A percentile compares a stretch with the other conserved stretches of the same genome.
Conservation (phyloP, 768 basidiomycete genomes). For the Tricholoma sp. region DNA sequence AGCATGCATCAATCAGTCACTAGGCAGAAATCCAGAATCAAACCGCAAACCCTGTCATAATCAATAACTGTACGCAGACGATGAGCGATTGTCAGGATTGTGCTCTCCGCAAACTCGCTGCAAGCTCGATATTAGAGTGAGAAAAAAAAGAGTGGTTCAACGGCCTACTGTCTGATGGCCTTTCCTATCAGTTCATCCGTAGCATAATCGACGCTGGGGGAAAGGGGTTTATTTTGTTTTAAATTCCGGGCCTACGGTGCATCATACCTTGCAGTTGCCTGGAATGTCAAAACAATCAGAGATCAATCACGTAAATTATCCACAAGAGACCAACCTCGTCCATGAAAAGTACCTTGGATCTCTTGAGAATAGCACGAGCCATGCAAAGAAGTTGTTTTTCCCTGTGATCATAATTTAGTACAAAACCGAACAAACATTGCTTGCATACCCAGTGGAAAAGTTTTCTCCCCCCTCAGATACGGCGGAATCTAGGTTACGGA, state of each 20-base stretch:
- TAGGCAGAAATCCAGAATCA: background rate
- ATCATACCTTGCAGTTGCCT: too few species aligned
- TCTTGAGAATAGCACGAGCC: conserved; percentile 76
- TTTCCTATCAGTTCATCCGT: conserved; percentile 85
- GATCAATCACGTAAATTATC: too few species aligned
- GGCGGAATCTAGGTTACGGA: conserved; percentile 66
- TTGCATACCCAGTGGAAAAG: conserved; percentile 77
- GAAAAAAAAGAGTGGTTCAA: background rate
- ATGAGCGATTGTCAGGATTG: conserved; percentile 80
- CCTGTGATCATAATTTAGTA: background rate
- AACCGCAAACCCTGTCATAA: conserved; percentile 63
- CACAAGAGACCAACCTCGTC: conserved; percentile 52
- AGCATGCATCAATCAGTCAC: background rate
- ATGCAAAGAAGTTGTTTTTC: conserved; percentile 81
- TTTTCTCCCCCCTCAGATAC: conserved; percentile 90
- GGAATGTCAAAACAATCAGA: too few species aligned
- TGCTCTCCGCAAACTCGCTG: conserved; percentile 76
- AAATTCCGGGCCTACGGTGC: too few species aligned
- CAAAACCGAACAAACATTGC: too few species aligned
- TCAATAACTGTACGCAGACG: conserved; percentile 76
- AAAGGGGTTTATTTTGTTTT: too few species aligned
- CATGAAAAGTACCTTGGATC: conserved; percentile 67
- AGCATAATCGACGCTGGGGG: conserved; percentile 82
- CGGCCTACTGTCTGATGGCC: conserved; percentile 69
- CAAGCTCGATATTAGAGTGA: background rate